phyloP scores from a whole-genome alignment of 208 protist genomes.

The Wallacemonas sp. region DNA sequence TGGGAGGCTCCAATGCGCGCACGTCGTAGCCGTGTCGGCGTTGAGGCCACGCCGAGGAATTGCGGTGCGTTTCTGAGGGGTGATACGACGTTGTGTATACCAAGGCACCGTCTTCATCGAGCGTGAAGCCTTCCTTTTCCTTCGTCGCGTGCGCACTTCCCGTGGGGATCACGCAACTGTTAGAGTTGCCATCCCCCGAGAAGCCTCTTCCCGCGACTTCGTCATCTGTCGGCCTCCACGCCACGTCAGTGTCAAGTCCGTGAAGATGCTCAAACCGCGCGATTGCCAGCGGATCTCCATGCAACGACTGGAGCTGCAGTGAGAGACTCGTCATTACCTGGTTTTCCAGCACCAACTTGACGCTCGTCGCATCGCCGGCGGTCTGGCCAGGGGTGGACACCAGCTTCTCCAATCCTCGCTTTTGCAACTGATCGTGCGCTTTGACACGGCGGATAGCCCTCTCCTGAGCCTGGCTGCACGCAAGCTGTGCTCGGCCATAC shows the following conservation, averaged over 20 bases:
- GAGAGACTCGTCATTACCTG: constrained; percentile 54
- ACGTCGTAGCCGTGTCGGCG: constrained; percentile 4
- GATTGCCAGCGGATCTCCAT: constrained; percentile 16
- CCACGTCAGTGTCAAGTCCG: constrained; percentile 7
- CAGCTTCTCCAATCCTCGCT: not conserved
- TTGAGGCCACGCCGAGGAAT: not conserved
- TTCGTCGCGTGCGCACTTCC: too few relatives aligned
- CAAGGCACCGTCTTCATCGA: constrained; percentile 54
- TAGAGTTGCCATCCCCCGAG: too few relatives aligned
- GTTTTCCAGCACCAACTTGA: constrained; percentile 29
- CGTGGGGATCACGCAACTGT: too few relatives aligned
- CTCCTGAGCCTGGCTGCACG: constrained; percentile 36
- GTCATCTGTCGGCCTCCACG: not conserved
- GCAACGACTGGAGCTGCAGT: constrained; percentile 48
- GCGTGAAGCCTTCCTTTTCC: constrained; percentile 40
- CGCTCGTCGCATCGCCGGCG: not conserved
- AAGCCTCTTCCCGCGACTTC: not conserved
- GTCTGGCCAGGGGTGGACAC: too few relatives aligned
- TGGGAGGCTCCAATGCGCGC: not conserved
- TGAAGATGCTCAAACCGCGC: constrained; percentile 34
- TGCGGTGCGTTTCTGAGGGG: not conserved
- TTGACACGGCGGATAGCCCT: constrained; percentile 27
- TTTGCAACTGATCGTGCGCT: constrained; percentile 9
- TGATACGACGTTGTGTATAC: not conserved
- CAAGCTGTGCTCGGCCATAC: constrained; percentile 21